Evolutionary conservation across 225 moss, liverwort and hornwort genomes (phyloP), one percentile per base, ranked within the genome.

Genomic region (Sphagnum tenellum): DNA sequence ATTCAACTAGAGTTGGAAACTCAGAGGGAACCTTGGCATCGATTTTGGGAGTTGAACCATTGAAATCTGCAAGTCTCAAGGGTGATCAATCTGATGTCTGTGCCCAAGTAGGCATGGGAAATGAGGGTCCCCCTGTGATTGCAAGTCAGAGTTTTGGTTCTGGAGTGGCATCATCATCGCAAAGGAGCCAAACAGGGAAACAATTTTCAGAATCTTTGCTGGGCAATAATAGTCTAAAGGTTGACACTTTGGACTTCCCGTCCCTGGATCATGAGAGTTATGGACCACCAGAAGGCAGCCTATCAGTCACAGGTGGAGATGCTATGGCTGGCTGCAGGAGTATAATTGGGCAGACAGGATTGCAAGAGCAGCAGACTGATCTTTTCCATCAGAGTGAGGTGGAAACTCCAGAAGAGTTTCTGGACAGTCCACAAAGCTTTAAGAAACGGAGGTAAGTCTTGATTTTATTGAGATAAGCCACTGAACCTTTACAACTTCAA

Each of bases 361-460:
- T 80, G 7, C 73, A 72, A 9, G 51, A 72, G 44, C 71, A 73
- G 68, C 77, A 77, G 55, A 78, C 82, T 47, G 93, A 90, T 54
- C 50, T 74, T 12, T 69, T 74, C 46, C 83, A 70, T 55, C 86
- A 75, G 74, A 56, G 74, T 10, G 82, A 76, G 63, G 75, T 74
- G 48, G 92, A 92, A 48, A 74, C 70, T 48, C 11, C 66, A 29
- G 88, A 94, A 49, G 93, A 90, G 4, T 75, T 77, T 48, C 63
- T 78, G 61, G 89, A 90, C 12, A 90, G 89, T 61, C 89, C 89
- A 8, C 83, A 78, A 61, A 94, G 93, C 68, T 78, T 77, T 2
- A 84, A 87, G 67, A 78, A 81, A 62, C 78, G 84, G 73, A 83
- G 87, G 87, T 87, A 68, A 65, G 71, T 29, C 29, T 29, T 29